Percentiles rank a stretch among this genome's conserved stretches.
These are phyloP conservation scores for Gnaphalium uliginosum DNA, from an alignment of 129 eudicot genomes.

Conservation along the genomic window DNA sequence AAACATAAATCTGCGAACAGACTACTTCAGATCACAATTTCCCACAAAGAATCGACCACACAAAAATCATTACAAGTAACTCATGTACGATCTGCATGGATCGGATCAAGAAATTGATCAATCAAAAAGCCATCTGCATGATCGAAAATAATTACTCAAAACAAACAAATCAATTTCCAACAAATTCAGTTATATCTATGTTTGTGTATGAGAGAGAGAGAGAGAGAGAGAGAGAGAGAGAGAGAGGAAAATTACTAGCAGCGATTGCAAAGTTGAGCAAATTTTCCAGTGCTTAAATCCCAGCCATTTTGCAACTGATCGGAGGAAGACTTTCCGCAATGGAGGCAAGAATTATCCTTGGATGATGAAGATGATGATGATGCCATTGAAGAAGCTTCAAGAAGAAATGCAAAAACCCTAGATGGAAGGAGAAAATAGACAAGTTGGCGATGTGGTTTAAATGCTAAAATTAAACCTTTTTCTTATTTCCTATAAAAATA, in stretches of 20 bases:
- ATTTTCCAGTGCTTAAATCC: slow-evolving; percentile 47
- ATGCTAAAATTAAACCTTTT: background rate
- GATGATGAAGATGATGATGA: slow-evolving; percentile 32
- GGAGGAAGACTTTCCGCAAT: slow-evolving; percentile 42
- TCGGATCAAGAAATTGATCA: background rate
- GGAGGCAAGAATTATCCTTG: slow-evolving; percentile 30
- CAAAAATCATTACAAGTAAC: background rate
- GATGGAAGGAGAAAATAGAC: background rate
- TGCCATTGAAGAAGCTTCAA: slow-evolving; percentile 30
- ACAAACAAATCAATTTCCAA: background rate
- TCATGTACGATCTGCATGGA: slow-evolving; percentile 9
- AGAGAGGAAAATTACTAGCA: slow-evolving; percentile 43
- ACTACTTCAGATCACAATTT: background rate
- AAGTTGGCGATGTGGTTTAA: slow-evolving; percentile 3
- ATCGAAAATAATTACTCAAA: background rate
- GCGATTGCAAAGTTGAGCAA: slow-evolving; percentile 51
- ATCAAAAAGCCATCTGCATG: background rate
- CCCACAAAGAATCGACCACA: background rate
- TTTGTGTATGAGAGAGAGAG: background rate
- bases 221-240: background rate
- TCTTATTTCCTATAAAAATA: background rate
- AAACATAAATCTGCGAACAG: background rate
- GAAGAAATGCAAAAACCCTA: slow-evolving; percentile 30
- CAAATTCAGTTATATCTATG: background rate
- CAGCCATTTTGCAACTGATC: slow-evolving; percentile 42